Evolutionary conservation across 2,329 filamentous ascomycete genomes (phyloP).

Genomic region (Aquanectria penicillioides): DNA sequence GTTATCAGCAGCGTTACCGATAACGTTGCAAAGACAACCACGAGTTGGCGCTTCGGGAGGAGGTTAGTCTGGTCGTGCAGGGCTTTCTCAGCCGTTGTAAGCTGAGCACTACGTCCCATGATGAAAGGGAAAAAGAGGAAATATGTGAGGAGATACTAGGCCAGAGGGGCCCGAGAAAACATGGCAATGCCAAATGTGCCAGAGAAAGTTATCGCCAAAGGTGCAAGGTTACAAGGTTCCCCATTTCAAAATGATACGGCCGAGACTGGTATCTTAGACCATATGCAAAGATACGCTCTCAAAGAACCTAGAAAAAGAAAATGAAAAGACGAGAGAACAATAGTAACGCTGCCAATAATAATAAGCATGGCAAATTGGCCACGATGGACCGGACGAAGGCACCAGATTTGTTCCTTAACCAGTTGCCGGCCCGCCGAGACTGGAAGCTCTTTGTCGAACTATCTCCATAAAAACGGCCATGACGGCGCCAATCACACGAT

Average conservation of each 20-base stretch:
- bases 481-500: background rate
- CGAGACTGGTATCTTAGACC: no score
- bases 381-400: background rate
- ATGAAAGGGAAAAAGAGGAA: background rate
- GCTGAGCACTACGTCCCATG: background rate
- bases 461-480: background rate
- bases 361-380: background rate
- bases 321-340: no score
- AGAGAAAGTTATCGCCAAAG: background rate
- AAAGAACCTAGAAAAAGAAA: background rate
- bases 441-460: background rate
- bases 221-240: background rate
- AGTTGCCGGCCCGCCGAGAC: background rate
- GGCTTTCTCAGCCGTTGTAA: conserved; percentile 50
- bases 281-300: no score
- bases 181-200: background rate
- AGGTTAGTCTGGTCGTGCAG: conserved; percentile 67
- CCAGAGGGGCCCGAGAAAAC: no score
- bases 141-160: background rate
- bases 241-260: background rate
- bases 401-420: background rate
- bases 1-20: conserved; percentile 64
- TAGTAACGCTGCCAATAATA: background rate
- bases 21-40: conserved; percentile 62
- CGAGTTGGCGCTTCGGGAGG: conserved; percentile 58